Conservation (phyloP, 2,329 filamentous ascomycete species). For the Cladosporium sp. region DNA sequence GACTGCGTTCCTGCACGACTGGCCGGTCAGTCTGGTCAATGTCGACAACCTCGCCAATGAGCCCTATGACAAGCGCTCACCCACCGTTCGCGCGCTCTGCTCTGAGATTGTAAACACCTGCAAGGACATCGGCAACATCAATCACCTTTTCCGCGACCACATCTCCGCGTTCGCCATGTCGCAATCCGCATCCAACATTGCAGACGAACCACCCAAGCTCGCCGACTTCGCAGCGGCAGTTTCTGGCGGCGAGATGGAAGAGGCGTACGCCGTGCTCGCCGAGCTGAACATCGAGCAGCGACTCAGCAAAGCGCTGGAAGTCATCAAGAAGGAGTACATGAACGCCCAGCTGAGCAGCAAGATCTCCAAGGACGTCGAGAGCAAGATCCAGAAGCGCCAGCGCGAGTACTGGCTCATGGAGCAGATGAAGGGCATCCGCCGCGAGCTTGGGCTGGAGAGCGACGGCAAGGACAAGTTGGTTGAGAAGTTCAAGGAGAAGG, state of each 20-base stretch:
- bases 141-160: constrained; percentile 93
- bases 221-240: constrained; percentile 97
- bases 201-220: constrained; percentile 88
- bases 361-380: constrained; percentile 96
- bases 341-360: constrained; percentile 96
- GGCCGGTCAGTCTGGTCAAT: constrained; percentile 15
- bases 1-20: constrained; percentile 85
- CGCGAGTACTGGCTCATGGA: constrained; percentile 99
- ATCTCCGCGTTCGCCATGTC: constrained; percentile 97
- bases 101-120: constrained; percentile 99
- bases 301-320: constrained; percentile 83
- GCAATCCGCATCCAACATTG: constrained; percentile 90
- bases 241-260: constrained; percentile 85
- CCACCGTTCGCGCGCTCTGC: constrained; percentile 83
- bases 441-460: constrained; percentile 92
- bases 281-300: constrained; percentile 89
- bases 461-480: constrained; percentile 98
- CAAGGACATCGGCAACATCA: constrained; percentile 92
- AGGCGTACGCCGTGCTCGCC: constrained; percentile 87
- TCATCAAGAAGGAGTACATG: constrained; percentile 97
- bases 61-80: constrained; percentile 83
- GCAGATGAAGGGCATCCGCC: constrained; percentile 97
- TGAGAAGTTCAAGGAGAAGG: constrained; percentile 96
- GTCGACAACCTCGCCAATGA: constrained; percentile 56
- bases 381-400: constrained; percentile 94